Conservation (phyloP, 805 yeast genomes). For the Myxozyma nipponensis region DNA sequence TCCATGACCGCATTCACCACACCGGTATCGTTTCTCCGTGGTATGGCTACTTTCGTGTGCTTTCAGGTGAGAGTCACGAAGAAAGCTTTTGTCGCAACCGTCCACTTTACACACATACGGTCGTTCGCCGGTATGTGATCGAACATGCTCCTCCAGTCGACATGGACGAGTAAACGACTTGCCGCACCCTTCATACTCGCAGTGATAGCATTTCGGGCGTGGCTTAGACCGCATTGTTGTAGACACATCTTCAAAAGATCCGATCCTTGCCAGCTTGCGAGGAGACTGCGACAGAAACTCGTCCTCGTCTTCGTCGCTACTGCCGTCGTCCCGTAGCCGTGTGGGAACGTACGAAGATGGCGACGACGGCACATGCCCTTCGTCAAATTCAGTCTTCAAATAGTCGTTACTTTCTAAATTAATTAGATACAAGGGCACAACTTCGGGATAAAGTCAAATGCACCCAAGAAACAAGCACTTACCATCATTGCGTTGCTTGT, state of each 20-base stretch:
- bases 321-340: background rate
- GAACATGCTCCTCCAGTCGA: slow-evolving; percentile 71
- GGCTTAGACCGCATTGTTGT: slow-evolving; percentile 21
- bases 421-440: too few relatives aligned
- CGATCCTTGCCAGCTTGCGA: background rate
- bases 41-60: slow-evolving; percentile 52
- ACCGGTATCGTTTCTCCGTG: slow-evolving; percentile 30
- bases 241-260: background rate
- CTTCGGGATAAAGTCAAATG: too few relatives aligned
- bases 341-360: too few relatives aligned
- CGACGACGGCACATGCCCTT: too few relatives aligned
- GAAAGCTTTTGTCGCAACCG: slow-evolving; percentile 61
- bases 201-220: slow-evolving; percentile 58
- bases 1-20: slow-evolving; percentile 73
- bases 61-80: slow-evolving; percentile 73
- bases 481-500: background rate
- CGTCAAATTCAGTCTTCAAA: too few relatives aligned
- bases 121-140: slow-evolving; percentile 72
- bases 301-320: background rate
- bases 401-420: too few relatives aligned
- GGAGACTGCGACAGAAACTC: too few relatives aligned
- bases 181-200: slow-evolving; percentile 62
- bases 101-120: slow-evolving; percentile 61
- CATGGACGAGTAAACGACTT: slow-evolving; percentile 81
- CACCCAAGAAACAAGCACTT: background rate